Evolutionary conservation across 2,329 filamentous ascomycete species (phyloP).

Genomic region (Fonsecaea multimorphosa): DNA sequence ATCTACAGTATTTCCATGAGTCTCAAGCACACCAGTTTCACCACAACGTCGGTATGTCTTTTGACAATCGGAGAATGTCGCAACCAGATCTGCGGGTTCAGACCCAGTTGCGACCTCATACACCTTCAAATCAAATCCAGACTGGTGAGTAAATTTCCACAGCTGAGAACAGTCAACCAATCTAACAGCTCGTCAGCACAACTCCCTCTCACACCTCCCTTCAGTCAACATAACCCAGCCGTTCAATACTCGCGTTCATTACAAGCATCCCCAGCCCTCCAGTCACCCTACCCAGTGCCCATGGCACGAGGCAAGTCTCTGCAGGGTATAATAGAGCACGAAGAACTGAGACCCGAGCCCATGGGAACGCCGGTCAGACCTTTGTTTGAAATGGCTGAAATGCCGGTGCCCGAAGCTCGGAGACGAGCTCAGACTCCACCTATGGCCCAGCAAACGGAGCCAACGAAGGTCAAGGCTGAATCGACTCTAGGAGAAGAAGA

Average conservation of each 20-base stretch:
- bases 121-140: conserved; percentile 66
- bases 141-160: conserved; percentile 57
- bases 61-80: conserved; percentile 46
- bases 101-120: conserved; percentile 60
- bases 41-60: conserved; percentile 33
- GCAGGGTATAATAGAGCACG: conserved; percentile 62
- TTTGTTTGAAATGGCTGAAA: conserved; percentile 58
- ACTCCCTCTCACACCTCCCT: conserved; percentile 71
- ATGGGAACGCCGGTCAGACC: conserved; percentile 16
- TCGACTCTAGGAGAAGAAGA: conserved; percentile 12
- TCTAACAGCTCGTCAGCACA: conserved; percentile 56
- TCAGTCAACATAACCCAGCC: conserved; percentile 49
- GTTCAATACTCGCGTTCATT: conserved; percentile 48
- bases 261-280: conserved; percentile 50
- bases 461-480: conserved; percentile 28
- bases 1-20: conserved; percentile 38
- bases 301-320: conserved; percentile 56
- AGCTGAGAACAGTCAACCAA: neutral
- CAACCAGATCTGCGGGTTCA: conserved; percentile 47
- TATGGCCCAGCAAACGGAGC: conserved; percentile 22
- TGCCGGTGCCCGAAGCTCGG: conserved; percentile 52
- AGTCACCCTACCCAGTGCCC: conserved; percentile 45
- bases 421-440: conserved; percentile 23
- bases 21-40: conserved; percentile 31
- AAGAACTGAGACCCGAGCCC: conserved; percentile 50